Evolutionary conservation across 2,329 filamentous ascomycete genomes (phyloP).

Genomic region (Aspergillus intermedius): DNA sequence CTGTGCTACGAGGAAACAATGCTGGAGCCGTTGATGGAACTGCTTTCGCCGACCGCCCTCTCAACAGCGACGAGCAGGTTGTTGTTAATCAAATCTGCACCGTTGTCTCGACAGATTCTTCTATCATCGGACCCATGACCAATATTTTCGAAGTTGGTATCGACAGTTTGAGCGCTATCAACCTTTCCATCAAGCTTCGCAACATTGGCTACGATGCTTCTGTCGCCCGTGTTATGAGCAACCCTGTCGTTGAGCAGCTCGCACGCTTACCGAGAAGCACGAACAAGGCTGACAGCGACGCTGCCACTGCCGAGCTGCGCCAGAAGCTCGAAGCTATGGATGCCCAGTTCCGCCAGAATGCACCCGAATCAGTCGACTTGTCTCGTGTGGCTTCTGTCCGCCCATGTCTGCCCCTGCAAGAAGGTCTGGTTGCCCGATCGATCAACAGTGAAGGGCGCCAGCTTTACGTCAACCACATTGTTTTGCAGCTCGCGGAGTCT

Average conservation of each 20-base stretch:
- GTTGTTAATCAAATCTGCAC: slow-evolving; percentile 18
- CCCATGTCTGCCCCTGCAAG: slow-evolving; percentile 28
- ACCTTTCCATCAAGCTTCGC: slow-evolving; percentile 28
- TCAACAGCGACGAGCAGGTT: slow-evolving; percentile 20
- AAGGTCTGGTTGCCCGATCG: slow-evolving; percentile 33
- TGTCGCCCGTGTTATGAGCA: slow-evolving; percentile 30
- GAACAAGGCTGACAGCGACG: slow-evolving; percentile 1
- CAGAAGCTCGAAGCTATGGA: slow-evolving; percentile 14
- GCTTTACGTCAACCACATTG: slow-evolving; percentile 35
- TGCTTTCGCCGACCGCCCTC: slow-evolving; percentile 4
- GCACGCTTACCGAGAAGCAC: slow-evolving; percentile 18
- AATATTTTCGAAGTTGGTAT: slow-evolving; percentile 34
- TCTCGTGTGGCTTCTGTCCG: slow-evolving; percentile 13
- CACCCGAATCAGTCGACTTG: slow-evolving; percentile 7
- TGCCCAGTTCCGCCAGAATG: slow-evolving; percentile 11
- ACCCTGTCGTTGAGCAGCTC: slow-evolving; percentile 29
- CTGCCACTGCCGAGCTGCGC: slow-evolving; percentile 2
- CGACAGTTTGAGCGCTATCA: slow-evolving; percentile 34
- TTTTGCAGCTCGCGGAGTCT: slow-evolving; percentile 24
- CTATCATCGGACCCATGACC: slow-evolving; percentile 15
- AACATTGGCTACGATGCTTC: slow-evolving; percentile 27
- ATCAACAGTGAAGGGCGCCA: slow-evolving; percentile 24
- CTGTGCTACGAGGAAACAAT: slow-evolving; percentile 16
- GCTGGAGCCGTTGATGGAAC: neutral
- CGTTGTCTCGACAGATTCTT: slow-evolving; percentile 14